A percentile compares a stretch with the other conserved stretches of the same genome.
phyloP scores from a whole-genome alignment of 768 basidiomycete genomes.

The Pleurotus tuoliensis region DNA sequence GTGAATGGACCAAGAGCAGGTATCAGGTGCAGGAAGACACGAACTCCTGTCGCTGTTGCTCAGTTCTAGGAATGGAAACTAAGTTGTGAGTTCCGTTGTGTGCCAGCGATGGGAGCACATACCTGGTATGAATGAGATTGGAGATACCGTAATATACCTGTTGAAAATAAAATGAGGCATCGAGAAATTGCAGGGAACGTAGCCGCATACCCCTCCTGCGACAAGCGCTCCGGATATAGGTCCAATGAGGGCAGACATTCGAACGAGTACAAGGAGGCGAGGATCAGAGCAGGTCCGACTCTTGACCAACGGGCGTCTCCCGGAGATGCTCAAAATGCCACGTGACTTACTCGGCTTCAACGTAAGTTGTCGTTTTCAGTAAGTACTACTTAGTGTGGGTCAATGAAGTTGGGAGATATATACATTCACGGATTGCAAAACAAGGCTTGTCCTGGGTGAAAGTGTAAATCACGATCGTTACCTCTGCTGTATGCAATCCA shows the following conservation, averaged over 20 bases:
- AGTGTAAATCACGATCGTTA: too few species aligned
- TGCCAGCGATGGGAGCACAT: slow-evolving; percentile 12
- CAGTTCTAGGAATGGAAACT: slow-evolving; percentile 35
- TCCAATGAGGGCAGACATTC: slow-evolving; percentile 59
- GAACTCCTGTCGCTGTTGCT: slow-evolving; percentile 53
- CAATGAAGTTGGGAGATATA: too few species aligned
- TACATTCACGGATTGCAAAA: too few species aligned
- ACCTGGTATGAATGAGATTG: slow-evolving; percentile 58
- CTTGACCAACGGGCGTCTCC: background rate
- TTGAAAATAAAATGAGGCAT: background rate
- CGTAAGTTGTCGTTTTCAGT: too few species aligned
- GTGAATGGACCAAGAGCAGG: background rate
- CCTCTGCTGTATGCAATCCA: too few species aligned
- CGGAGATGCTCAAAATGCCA: too few species aligned
- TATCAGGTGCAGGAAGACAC: slow-evolving; percentile 17
- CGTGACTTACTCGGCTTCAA: too few species aligned
- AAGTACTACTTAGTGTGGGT: too few species aligned
- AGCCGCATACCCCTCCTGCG: slow-evolving; percentile 55
- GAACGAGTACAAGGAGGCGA: background rate
- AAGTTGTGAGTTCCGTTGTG: too few species aligned
- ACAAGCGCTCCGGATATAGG: slow-evolving; percentile 69
- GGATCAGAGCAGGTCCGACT: background rate
- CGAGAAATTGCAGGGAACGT: background rate
- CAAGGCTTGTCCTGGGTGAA: too few species aligned
- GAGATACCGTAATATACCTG: slow-evolving; percentile 74